Conservation (phyloP, 805 yeast species). For the Priceomyces melissophilus region DNA sequence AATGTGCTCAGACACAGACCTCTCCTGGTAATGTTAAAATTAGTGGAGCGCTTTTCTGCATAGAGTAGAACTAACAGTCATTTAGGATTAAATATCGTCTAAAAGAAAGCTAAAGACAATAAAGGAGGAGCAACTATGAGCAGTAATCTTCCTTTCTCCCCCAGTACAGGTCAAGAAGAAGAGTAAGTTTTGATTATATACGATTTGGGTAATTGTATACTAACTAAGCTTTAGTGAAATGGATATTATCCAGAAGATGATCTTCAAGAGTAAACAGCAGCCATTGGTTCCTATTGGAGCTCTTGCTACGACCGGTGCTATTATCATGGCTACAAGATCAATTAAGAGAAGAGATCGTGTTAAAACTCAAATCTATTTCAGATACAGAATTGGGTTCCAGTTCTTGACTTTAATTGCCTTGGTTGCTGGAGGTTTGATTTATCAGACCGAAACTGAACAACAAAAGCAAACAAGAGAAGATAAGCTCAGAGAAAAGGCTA, state of each 20-base stretch:
- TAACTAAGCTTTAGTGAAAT: slow-evolving; percentile 28
- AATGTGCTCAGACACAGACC: too few relatives aligned
- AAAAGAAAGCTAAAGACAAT: too few relatives aligned
- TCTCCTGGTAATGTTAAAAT: too few relatives aligned
- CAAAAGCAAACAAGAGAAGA: slow-evolving; percentile 59
- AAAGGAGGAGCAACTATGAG: slow-evolving; percentile 11
- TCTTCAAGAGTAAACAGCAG: slow-evolving; percentile 70
- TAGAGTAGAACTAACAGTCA: too few relatives aligned
- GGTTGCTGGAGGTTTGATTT: slow-evolving; percentile 72
- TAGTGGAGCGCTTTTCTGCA: too few relatives aligned
- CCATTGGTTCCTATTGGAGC: slow-evolving; percentile 88
- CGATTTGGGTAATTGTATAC: neutral
- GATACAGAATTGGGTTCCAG: slow-evolving; percentile 87
- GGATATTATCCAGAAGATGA: slow-evolving; percentile 53
- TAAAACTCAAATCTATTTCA: slow-evolving; percentile 81
- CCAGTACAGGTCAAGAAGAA: slow-evolving; percentile 38
- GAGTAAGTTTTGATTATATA: slow-evolving; percentile 39
- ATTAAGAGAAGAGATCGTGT: slow-evolving; percentile 67
- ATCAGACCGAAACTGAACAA: slow-evolving; percentile 48
- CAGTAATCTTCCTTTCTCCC: slow-evolving; percentile 44
- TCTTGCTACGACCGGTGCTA: slow-evolving; percentile 75
- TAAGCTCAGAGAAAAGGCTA: slow-evolving; percentile 69
- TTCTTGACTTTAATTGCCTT: slow-evolving; percentile 79
- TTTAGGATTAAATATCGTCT: too few relatives aligned
- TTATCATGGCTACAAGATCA: slow-evolving; percentile 72